Base-by-base conservation (phyloP, 1,284 basidiomycete genomes). In the Pterula multifida region DNA sequence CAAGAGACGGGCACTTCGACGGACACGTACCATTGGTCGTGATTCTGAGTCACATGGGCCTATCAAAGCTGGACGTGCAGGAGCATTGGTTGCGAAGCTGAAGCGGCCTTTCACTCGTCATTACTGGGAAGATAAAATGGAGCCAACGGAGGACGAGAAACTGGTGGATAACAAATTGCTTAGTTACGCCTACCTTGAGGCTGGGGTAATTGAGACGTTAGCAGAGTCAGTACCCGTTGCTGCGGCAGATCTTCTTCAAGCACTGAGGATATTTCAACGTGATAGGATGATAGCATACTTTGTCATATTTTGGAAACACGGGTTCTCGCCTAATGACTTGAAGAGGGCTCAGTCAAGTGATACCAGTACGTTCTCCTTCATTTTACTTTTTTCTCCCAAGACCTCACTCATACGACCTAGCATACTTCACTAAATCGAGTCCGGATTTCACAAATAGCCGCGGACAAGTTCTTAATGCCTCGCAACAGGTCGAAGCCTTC, bases 121-220 rank as follows among this genome's bases (percentile, higher is more conserved):
- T 9, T 83, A 71, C 61, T 82, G 80, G 79, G 70, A 75, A 54
- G 78, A 82, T 25, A 55, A 64, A 2, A 57, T 80, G 35, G 78
- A 81, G 56, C 53, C 61, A 11, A 66, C 68, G 0, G 79, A 82
- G 21, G 67, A 70, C 44, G 81, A 84, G 61, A 72, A 67, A 0
- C 65, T 84, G 22, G 81, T 84, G 15, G 81, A 84, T 55, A 56
- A 55, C 19, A 78, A 75, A 57, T 61, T 84, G 44, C 66, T 84
- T n/a, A 81, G 79, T 57, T 84, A 84, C 57, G 69, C 80, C 3
- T 83, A 84, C 57, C 59, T 84, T 35, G 79, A 83, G 57, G 75
- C 76, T 17, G 80, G 81, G n/a, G 52, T 81, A 36, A 77, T 81
- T 46, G 76, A 80, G 60, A 70, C 68, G 50, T 36, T 77, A 25